Conservation (phyloP, 768 basidiomycete species). For the Thelephora ganbajun region DNA sequence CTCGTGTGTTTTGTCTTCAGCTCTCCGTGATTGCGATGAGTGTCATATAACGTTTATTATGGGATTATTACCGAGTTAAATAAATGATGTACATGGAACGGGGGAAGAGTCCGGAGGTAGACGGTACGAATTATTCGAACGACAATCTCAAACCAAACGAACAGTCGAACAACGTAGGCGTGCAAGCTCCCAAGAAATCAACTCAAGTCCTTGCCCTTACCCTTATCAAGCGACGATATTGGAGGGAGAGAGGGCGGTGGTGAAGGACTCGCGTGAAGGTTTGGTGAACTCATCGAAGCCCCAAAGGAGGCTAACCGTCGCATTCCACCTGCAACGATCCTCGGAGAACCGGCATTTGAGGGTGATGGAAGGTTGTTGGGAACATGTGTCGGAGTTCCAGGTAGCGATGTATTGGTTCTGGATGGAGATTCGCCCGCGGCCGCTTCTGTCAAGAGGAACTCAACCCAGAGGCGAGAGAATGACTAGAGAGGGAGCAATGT, state of each 20-base stretch:
- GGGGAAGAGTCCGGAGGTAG: too few relatives aligned
- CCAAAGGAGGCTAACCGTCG: not conserved
- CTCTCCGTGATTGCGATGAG: too few relatives aligned
- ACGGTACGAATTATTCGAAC: not conserved
- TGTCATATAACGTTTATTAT: too few relatives aligned
- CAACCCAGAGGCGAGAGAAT: constrained; percentile 95
- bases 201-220: not conserved
- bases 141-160: not conserved
- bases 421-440: constrained; percentile 25
- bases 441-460: constrained; percentile 92
- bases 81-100: too few relatives aligned
- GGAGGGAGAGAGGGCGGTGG: constrained; percentile 5
- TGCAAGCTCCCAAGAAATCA: not conserved
- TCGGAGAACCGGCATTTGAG: not conserved
- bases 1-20: too few relatives aligned
- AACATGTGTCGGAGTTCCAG: constrained; percentile 14
- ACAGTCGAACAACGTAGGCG: not conserved
- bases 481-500: constrained; percentile 36
- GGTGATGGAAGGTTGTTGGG: not conserved
- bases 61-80: too few relatives aligned
- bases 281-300: not conserved
- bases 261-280: not conserved
- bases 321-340: not conserved
- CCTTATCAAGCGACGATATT: constrained; percentile 2
- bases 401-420: constrained; percentile 24